phyloP scores from a whole-genome alignment of 2,329 filamentous ascomycete species.

The Penicillium digitatum region DNA sequence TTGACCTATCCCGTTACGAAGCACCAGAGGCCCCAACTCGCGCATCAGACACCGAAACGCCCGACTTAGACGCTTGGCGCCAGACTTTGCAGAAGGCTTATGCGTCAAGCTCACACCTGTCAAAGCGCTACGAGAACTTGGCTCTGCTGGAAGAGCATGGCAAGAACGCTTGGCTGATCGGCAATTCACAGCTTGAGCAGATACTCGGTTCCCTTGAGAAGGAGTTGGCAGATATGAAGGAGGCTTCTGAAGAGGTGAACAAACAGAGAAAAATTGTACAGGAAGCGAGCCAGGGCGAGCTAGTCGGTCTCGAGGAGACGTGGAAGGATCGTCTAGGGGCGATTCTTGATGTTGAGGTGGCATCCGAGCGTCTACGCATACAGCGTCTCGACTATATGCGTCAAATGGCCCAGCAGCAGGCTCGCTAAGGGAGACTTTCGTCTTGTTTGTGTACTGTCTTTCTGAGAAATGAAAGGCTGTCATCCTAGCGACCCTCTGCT shows the following conservation, averaged over 20 bases:
- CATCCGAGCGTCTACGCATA: slow-evolving; percentile 66
- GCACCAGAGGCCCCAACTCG: slow-evolving; percentile 59
- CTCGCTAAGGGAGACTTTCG: slow-evolving; percentile 19
- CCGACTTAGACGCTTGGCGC: slow-evolving; percentile 47
- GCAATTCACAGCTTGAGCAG: slow-evolving; percentile 74
- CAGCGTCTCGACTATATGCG: slow-evolving; percentile 62
- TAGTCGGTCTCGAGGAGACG: slow-evolving; percentile 67
- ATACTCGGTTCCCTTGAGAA: slow-evolving; percentile 66
- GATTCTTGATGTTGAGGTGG: slow-evolving; percentile 82
- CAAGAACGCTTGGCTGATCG: slow-evolving; percentile 86
- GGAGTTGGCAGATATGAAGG: slow-evolving; percentile 65
- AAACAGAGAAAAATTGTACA: slow-evolving; percentile 66
- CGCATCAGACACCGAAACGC: slow-evolving; percentile 29
- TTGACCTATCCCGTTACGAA: slow-evolving; percentile 82
- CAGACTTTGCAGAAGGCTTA: slow-evolving; percentile 54
- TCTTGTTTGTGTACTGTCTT: neutral
- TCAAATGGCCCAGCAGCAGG: slow-evolving; percentile 35
- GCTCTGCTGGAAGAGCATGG: slow-evolving; percentile 74
- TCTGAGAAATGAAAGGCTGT: neutral
- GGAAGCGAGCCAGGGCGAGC: slow-evolving; percentile 66
- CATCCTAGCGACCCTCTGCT: neutral
- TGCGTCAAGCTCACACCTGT: slow-evolving; percentile 56
- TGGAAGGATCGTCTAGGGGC: slow-evolving; percentile 77
- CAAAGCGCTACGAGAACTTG: slow-evolving; percentile 58
- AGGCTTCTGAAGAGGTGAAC: slow-evolving; percentile 70